A percentile compares a stretch with the other conserved stretches of the same genome.
phyloP scores from a whole-genome alignment of 441 rosid species.

The Adansonia rubrostipa region DNA sequence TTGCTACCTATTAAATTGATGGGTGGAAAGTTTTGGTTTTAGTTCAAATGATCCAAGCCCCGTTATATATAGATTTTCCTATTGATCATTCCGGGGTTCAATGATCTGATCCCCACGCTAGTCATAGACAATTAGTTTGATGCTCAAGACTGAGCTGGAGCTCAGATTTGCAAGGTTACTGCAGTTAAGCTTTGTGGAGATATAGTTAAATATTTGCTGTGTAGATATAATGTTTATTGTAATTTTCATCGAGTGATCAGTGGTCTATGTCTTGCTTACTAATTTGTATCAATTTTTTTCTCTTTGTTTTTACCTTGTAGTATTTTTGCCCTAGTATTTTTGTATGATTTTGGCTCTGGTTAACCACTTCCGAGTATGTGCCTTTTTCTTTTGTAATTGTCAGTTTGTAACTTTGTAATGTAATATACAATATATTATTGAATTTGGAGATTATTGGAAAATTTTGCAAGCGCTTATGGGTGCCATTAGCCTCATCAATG shows the following conservation, averaged over 20 bases:
- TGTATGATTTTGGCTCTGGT: neutral
- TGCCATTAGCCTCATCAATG: neutral
- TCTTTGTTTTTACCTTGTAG: neutral
- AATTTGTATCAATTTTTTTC: slow-evolving; percentile 34
- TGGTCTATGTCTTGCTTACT: slow-evolving; percentile 10
- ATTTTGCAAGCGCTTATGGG: neutral
- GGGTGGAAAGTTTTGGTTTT: slow-evolving; percentile 44
- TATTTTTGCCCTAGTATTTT: neutral
- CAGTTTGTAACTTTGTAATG: slow-evolving; percentile 32
- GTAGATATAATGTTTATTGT: slow-evolving; percentile 27
- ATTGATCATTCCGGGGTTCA: neutral
- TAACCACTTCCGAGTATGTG: neutral
- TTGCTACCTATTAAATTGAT: slow-evolving; percentile 37
- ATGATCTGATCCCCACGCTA: slow-evolving; percentile 30
- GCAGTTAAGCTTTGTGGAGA: slow-evolving; percentile 16
- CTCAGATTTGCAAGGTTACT: neutral
- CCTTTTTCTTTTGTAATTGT: slow-evolving; percentile 12
- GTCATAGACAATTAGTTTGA: slow-evolving; percentile 21
- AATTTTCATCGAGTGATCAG: slow-evolving; percentile 24
- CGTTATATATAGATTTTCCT: neutral
- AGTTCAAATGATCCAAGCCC: slow-evolving; percentile 28
- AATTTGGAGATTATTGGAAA: slow-evolving; percentile 25
- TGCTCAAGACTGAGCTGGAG: neutral
- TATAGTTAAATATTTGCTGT: slow-evolving; percentile 17
- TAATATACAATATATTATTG: slow-evolving; percentile 22